phyloP scores from a whole-genome alignment of 2,329 filamentous ascomycete genomes.

The Colletotrichum filicis region DNA sequence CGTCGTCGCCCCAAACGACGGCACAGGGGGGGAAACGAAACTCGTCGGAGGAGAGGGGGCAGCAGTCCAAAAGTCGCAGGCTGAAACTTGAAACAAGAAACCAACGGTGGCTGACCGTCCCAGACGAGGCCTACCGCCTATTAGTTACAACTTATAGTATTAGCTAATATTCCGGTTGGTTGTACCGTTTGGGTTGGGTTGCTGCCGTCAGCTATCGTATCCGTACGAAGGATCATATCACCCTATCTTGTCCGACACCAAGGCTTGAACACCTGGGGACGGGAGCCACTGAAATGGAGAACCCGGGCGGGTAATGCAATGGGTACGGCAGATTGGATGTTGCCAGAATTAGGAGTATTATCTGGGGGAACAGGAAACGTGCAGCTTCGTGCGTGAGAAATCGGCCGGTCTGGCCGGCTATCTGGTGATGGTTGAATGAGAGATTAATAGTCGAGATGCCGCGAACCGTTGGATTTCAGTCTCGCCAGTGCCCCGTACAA shows the following conservation, averaged over 20 bases:
- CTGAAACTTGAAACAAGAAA: constrained; percentile 32
- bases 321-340: constrained; percentile 20
- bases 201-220: constrained; percentile 8
- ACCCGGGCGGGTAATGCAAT: constrained; percentile 2
- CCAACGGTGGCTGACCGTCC: constrained; percentile 9
- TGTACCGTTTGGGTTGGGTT: not conserved
- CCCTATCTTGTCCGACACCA: not conserved
- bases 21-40: constrained; percentile 20
- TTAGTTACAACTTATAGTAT: not conserved
- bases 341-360: not conserved
- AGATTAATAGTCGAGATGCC: not conserved
- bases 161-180: not conserved
- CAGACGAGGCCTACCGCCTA: not conserved
- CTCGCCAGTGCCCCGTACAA: not conserved
- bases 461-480: not conserved
- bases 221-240: not conserved
- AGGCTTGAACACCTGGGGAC: not conserved
- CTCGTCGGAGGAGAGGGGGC: constrained; percentile 5
- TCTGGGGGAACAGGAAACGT: not conserved
- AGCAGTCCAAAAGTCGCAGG: constrained; percentile 21
- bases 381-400: not conserved
- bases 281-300: not conserved
- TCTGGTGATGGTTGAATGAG: constrained; percentile 12
- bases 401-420: not conserved
- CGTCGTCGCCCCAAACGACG: constrained; percentile 16